Base-by-base conservation (phyloP, 805 yeast genomes). In the Ogataea methylovora region DNA sequence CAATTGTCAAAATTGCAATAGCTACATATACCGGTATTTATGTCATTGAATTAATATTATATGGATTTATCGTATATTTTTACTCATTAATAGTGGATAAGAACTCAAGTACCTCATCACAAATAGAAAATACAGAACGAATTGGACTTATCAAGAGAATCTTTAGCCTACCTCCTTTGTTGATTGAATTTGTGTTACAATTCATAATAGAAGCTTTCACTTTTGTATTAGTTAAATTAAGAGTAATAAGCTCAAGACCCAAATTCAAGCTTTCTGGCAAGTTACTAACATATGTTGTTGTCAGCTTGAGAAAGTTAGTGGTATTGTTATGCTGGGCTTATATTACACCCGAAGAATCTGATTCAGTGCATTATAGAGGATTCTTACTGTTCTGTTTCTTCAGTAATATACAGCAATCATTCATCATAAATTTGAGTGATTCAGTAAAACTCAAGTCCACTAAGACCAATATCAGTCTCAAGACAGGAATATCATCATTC, bases 11-110 rank as follows among this genome's bases (percentile, higher is more conserved):
- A 38, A 51, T 57, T 6, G 40, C 52, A 10, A 16, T 56, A 26
- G 61, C 60, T 2, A 28, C 48, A 12, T 52, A 52, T 35, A 36
- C 41, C 6, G 63, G 58, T 2, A 28, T 52, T 13, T 46, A 44
- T 15, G 30, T 38, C 3, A 40, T 51, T 8, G 30, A 45, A 7
- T 29, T 43, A 6, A 16, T 38, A 2, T 14, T 43, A 6, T 56
- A 51, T 30, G 46, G 54, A 2, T 27, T 48, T 2, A 39, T 52
- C 8, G 43, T 55, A 5, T 45, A 45, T 21, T 40, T 48, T 30
- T 51, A 46, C 20, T 40, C 51, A 8, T n/a, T 41, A 2, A 23
- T 29, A 12, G n/a, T n/a, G n/a, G n/a, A n/a, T n/a, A 29, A 24
- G 7, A 27, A 27, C 19, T 23, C 21, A 18, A 17, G 5, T 18